Conservation (phyloP, 2,329 filamentous ascomycete species). For the Trichocomaceae sp. region DNA sequence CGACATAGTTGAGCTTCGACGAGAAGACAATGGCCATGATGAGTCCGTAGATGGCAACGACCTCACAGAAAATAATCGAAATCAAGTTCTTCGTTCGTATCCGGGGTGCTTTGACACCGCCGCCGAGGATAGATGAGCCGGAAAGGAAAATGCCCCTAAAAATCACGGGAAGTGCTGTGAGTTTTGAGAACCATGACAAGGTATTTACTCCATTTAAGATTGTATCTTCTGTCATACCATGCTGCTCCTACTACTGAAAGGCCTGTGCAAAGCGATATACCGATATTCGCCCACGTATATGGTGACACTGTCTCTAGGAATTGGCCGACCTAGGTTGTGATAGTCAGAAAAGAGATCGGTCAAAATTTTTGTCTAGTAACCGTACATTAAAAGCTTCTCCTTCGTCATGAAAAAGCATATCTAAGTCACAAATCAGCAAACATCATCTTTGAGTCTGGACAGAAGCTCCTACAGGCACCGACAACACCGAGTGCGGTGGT, state of each 20-base stretch:
- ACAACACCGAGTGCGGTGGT: slow-evolving; percentile 64
- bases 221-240: slow-evolving; percentile 56
- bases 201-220: neutral
- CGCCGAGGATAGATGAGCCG: slow-evolving; percentile 92
- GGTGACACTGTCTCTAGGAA: slow-evolving; percentile 93
- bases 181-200: neutral
- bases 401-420: slow-evolving; percentile 97
- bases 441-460: slow-evolving; percentile 13
- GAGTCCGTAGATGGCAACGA: slow-evolving; percentile 98
- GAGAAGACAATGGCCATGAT: slow-evolving; percentile 99
- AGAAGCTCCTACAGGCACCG: slow-evolving; percentile 62
- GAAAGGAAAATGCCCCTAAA: slow-evolving; percentile 97
- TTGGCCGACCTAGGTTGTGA: slow-evolving; percentile 63
- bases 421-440: slow-evolving; percentile 42
- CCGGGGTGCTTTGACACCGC: slow-evolving; percentile 89
- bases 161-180: neutral
- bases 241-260: slow-evolving; percentile 94
- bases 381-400: slow-evolving; percentile 92
- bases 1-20: slow-evolving; percentile 67
- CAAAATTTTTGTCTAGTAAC: slow-evolving; percentile 5
- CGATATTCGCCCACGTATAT: slow-evolving; percentile 84
- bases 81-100: slow-evolving; percentile 99
- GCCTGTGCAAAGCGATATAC: slow-evolving; percentile 90
- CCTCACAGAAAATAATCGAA: slow-evolving; percentile 99
- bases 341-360: slow-evolving; percentile 14